Conservation (phyloP, 345 rosid genomes). For the Euphorbia pulcherrima region DNA sequence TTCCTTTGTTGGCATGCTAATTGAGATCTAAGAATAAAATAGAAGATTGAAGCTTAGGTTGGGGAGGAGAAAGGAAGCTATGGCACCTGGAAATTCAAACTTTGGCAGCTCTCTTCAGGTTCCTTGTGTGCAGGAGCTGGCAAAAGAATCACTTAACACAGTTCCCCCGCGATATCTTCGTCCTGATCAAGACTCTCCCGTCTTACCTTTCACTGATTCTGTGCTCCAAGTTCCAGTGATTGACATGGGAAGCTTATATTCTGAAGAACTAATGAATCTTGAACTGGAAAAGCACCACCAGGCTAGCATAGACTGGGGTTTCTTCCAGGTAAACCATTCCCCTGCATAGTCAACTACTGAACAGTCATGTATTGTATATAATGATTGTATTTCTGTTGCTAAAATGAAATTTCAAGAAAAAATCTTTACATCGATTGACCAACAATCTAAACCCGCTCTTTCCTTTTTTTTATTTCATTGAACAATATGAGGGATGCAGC, state of each 20-base stretch:
- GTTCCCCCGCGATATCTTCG: conserved; percentile 4
- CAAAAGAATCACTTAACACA: background rate
- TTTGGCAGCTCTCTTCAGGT: conserved; percentile 5
- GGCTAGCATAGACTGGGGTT: conserved; percentile 21
- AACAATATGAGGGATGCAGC: no score
- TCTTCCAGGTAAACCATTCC: conserved; percentile 13
- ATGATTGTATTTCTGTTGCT: background rate
- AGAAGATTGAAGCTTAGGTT: background rate
- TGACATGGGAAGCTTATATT: conserved; percentile 2
- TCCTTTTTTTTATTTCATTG: no score
- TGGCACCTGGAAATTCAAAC: background rate
- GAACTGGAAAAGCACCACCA: conserved; percentile 7
- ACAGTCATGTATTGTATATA: background rate
- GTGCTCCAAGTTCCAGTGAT: conserved; percentile 5
- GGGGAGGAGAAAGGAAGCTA: background rate
- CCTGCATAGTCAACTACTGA: background rate
- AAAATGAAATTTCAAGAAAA: no score
- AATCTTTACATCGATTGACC: no score
- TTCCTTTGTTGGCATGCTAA: no score
- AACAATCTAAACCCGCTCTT: no score
- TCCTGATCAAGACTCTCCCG: background rate
- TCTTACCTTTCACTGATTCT: background rate
- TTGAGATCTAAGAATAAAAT: background rate
- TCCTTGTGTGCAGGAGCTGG: conserved; percentile 15
- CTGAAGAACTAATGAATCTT: background rate